Evolutionary conservation across 345 rosid species (phyloP).

Genomic region (Linum tenue): DNA sequence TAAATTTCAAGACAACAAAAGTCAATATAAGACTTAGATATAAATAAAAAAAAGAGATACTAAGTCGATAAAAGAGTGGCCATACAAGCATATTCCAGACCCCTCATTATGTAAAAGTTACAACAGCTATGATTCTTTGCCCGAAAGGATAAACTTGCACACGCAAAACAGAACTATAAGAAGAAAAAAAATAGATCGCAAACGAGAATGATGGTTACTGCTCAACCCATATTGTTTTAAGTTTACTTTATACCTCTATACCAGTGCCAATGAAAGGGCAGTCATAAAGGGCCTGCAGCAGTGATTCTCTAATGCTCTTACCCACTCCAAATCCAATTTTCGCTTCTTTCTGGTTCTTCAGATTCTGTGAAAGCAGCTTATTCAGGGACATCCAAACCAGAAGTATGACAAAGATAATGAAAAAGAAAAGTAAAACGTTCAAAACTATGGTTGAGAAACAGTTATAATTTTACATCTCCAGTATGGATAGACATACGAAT

Average conservation of each 20-base stretch:
- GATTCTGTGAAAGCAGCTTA: constrained; percentile 39
- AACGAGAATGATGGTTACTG: neutral
- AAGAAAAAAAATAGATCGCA: neutral
- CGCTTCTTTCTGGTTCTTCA: constrained; percentile 55
- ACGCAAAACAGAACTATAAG: neutral
- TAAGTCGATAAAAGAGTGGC: constrained; percentile 1
- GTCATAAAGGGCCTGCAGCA: constrained; percentile 58
- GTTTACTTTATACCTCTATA: constrained; percentile 55
- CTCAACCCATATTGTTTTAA: constrained; percentile 5
- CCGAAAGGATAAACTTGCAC: neutral
- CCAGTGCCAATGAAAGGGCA: constrained; percentile 75
- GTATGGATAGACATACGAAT: neutral
- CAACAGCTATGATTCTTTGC: neutral
- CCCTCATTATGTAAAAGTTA: neutral
- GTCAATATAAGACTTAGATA: neutral
- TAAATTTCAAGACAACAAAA: neutral
- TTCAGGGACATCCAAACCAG: constrained; percentile 8
- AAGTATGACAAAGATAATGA: neutral
- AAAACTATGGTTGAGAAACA: constrained; percentile 4
- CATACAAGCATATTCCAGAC: neutral
- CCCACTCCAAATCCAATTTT: constrained; percentile 92
- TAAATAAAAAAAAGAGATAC: constrained; percentile 1
- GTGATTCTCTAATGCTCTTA: constrained; percentile 47
- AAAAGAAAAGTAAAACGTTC: neutral
- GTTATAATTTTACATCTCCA: too few relatives aligned